Evolutionary conservation across 352 stramenopile genomes (phyloP).

Genomic region (Globisporangium recalcitrans): DNA sequence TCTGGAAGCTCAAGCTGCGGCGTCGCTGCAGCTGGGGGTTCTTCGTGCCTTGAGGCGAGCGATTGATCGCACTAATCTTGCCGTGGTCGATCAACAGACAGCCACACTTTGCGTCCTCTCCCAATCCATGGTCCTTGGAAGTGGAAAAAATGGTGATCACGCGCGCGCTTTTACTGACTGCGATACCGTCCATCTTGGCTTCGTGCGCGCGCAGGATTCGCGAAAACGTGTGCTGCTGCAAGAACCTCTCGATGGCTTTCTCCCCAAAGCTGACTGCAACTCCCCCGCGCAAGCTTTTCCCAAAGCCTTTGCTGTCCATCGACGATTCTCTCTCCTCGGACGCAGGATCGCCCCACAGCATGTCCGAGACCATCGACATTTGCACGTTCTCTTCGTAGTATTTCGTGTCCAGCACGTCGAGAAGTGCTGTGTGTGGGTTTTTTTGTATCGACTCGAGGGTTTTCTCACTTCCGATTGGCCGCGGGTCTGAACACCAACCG

Average conservation of each 20-base stretch:
- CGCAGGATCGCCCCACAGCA: conserved; percentile 56
- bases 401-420: conserved; percentile 41
- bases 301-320: conserved; percentile 57
- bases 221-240: conserved; percentile 45
- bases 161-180: conserved; percentile 42
- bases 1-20: conserved; percentile 22
- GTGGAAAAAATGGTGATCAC: conserved; percentile 73
- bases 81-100: conserved; percentile 68
- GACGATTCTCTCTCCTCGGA: conserved; percentile 21
- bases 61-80: conserved; percentile 52
- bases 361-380: conserved; percentile 52
- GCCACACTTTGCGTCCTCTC: conserved; percentile 50
- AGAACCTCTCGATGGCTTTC: conserved; percentile 54
- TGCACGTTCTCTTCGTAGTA: conserved; percentile 31
- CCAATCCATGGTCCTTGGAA: conserved; percentile 65
- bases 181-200: conserved; percentile 80
- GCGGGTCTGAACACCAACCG: conserved; percentile 18
- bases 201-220: conserved; percentile 77
- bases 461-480: conserved; percentile 13
- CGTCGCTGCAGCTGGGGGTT: conserved; percentile 24
- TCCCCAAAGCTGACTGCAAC: conserved; percentile 75
- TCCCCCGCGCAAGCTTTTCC: conserved; percentile 42
- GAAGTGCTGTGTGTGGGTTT: conserved; percentile 24
- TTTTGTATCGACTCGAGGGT: conserved; percentile 46
- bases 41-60: conserved; percentile 19